These are phyloP conservation scores for Penicillium sp. DNA, from an alignment of 2,329 filamentous ascomycete genomes.

Conservation along the genomic window DNA sequence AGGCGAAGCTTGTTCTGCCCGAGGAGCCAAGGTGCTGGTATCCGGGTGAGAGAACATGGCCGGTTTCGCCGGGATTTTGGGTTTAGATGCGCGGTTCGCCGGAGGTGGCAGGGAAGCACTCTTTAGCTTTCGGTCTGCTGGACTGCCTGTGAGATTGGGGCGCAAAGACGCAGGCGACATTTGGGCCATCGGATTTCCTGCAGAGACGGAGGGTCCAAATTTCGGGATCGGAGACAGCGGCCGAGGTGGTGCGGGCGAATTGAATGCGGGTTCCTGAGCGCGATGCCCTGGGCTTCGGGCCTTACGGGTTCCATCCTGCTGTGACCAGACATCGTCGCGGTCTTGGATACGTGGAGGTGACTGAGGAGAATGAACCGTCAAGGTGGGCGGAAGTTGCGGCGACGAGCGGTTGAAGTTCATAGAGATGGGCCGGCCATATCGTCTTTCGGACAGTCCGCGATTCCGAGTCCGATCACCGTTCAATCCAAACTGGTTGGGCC, in stretches of 20 bases:
- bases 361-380: conserved; percentile 47
- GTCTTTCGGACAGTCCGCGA: conserved; percentile 55
- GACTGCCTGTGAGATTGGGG: conserved; percentile 17
- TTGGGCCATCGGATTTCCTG: conserved; percentile 16
- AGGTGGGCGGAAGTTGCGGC: conserved; percentile 43
- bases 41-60: conserved; percentile 36
- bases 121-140: conserved; percentile 35
- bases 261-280: conserved; percentile 27
- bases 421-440: conserved; percentile 55
- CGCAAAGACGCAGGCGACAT: conserved; percentile 22
- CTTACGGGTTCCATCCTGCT: conserved; percentile 63
- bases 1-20: conserved; percentile 25
- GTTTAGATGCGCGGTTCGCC: conserved; percentile 79
- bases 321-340: conserved; percentile 43
- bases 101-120: conserved; percentile 64
- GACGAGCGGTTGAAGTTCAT: conserved; percentile 43
- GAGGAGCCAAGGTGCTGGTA: conserved; percentile 28
- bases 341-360: conserved; percentile 41
- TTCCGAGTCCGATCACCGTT: conserved; percentile 30
- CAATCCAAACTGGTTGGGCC: conserved; percentile 18
- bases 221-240: conserved; percentile 34
- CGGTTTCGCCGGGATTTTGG: conserved; percentile 60
- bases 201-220: conserved; percentile 24
- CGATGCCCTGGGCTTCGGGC: conserved; percentile 28
- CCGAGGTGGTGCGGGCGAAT: conserved; percentile 24